Base-by-base conservation (phyloP, 192 early-diverging fungal species). In the Coemansia sp. region DNA sequence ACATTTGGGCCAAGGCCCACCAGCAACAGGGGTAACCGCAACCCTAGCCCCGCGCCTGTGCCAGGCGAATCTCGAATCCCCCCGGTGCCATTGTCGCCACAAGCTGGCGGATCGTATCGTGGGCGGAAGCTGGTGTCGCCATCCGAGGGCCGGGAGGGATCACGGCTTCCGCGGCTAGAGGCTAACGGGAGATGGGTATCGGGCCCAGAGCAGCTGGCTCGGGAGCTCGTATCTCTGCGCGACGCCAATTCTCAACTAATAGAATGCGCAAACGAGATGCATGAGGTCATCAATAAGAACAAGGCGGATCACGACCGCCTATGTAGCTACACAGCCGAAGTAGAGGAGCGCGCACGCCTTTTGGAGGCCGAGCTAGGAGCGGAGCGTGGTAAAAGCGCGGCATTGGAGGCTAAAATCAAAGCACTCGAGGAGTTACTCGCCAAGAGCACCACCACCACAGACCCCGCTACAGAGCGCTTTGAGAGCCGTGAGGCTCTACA, bases 161-260 rank as follows among this genome's bases (percentile, higher is more conserved):
- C 48, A 10, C 20, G 23, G 23, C 20, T 50, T 50, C 48, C 48
- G 48, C 48, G 48, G 21, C 48, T 50, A 23, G 48, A 10, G 3
- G 48, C 48, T 0, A n/a, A 21, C 40, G 42, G 60, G 34, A 18
- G 14, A 9, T 48, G 43, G 21, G 62, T 18, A 34, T 50, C 48
- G 14, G 35, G 23, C 2, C 21, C 21, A 8, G 55, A 20, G 59
- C 7, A 11, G 35, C 45, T 31, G 20, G 18, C 26, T 48, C 58
- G 65, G 5, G 28, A 65, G 51, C 72, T 80, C 24, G 48, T 1
- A 1, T 23, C 62, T 6, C 68, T 68, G 59, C 68, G 63, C 24
- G 56, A 65, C 39, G 48, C 50, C 24, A 70, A 70, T 58, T n/a
- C 65, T 3, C 51, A 56, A 50, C 72, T 80, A 6, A 21, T 79